Evolutionary conservation across 306 rosid species (phyloP).

Genomic region (Fragaria nilgerrensis): DNA sequence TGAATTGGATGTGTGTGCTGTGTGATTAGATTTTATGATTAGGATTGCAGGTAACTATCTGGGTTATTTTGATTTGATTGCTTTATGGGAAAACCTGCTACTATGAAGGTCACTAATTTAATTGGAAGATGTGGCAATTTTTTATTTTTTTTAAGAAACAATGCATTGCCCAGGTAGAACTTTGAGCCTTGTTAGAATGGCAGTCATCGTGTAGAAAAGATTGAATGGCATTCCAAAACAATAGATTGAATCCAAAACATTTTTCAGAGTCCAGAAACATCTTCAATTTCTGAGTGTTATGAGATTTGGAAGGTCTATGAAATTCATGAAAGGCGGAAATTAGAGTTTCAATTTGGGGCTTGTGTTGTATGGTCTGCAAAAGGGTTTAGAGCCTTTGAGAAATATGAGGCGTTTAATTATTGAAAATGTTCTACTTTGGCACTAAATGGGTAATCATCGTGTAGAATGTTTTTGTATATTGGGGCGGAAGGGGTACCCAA

Average conservation of each 20-base stretch:
- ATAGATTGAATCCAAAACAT: not conserved
- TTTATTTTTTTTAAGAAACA: too few species aligned
- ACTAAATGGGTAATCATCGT: not conserved
- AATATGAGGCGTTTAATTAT: not conserved
- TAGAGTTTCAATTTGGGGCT: not conserved
- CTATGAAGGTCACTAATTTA: conserved; percentile 5
- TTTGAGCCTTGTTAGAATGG: too few species aligned
- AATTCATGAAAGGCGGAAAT: not conserved
- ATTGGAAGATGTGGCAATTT: not conserved
- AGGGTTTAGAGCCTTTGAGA: not conserved
- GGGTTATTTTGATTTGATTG: not conserved
- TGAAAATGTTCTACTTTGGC: not conserved
- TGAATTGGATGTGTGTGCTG: conserved; percentile 4
- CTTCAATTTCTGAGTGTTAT: not conserved
- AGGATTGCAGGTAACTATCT: not conserved
- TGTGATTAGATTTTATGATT: not conserved
- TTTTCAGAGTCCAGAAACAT: not conserved
- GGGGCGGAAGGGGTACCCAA: not conserved
- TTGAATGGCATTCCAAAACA: not conserved
- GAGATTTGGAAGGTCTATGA: not conserved
- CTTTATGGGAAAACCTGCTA: not conserved
- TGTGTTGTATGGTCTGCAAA: not conserved
- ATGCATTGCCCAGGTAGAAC: not conserved
- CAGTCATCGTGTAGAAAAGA: too few species aligned
- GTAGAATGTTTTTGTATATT: not conserved